These are phyloP conservation scores for Kodamaea neixiangensis DNA, from an alignment of 805 yeast species.

Conservation along the genomic window DNA sequence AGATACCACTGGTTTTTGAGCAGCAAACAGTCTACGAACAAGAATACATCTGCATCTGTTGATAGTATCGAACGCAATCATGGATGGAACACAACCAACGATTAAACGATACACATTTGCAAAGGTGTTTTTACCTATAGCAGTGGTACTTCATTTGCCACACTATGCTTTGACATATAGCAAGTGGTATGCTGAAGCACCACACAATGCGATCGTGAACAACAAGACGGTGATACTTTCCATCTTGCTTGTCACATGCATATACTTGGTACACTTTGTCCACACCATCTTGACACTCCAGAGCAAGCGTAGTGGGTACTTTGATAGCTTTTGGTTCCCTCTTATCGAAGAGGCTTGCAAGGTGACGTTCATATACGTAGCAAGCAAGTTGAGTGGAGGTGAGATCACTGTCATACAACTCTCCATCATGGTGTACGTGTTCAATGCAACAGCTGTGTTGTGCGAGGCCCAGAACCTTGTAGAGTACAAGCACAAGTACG, in stretches of 20 bases:
- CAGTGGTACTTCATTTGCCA: neutral
- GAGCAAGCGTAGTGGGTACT: conserved; percentile 3
- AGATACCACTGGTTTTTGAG: no score
- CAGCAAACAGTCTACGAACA: no score
- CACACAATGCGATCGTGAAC: neutral
- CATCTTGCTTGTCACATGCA: conserved; percentile 9
- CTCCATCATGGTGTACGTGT: conserved; percentile 12
- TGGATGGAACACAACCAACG: neutral
- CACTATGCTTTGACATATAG: neutral
- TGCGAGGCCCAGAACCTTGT: neutral
- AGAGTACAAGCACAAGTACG: conserved; percentile 14
- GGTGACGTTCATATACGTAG: conserved; percentile 7
- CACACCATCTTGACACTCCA: conserved; percentile 17
- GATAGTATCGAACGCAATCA: neutral
- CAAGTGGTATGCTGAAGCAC: neutral
- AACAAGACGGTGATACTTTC: conserved; percentile 14
- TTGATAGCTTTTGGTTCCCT: conserved; percentile 18
- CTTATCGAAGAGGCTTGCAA: conserved; percentile 15
- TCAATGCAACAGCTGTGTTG: conserved; percentile 4
- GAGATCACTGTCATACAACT: conserved; percentile 11
- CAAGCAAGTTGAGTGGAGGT: neutral
- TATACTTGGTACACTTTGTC: conserved; percentile 12
- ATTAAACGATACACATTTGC: neutral
- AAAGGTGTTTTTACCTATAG: neutral
- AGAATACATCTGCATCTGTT: neutral